Conservation (phyloP, 768 basidiomycete genomes). For the Auricularia sp. region DNA sequence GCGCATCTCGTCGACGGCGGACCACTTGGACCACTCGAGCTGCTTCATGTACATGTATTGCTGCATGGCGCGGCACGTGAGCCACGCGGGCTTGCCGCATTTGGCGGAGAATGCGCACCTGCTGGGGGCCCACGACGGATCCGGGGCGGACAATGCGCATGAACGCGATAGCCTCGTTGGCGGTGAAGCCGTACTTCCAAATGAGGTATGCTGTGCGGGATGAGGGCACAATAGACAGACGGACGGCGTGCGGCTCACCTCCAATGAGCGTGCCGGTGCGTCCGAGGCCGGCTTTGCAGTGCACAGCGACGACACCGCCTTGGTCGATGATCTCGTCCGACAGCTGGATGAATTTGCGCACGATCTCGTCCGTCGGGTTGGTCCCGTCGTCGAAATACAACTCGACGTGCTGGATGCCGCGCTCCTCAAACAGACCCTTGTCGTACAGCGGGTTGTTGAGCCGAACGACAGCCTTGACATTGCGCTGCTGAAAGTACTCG, state of each 20-base stretch:
- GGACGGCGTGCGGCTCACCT: constrained; percentile 15
- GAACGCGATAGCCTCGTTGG: constrained; percentile 90
- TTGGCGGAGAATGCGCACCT: constrained; percentile 21
- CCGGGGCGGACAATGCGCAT: constrained; percentile 97
- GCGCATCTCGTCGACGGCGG: constrained; percentile 72
- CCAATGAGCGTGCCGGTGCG: constrained; percentile 95
- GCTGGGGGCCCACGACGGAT: constrained; percentile 84
- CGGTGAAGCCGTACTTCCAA: constrained; percentile 98
- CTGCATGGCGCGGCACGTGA: constrained; percentile 16
- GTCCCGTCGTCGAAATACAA: constrained; percentile 98
- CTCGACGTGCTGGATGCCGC: constrained; percentile 81
- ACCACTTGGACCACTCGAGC: constrained; percentile 88
- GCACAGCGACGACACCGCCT: constrained; percentile 80
- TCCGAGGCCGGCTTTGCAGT: constrained; percentile 95
- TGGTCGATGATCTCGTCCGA: constrained; percentile 67
- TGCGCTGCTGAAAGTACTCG: constrained; percentile 81
- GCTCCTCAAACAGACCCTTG: constrained; percentile 65
- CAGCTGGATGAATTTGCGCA: constrained; percentile 80
- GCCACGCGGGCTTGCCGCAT: not conserved
- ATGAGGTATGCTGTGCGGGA: constrained; percentile 71
- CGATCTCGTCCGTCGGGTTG: constrained; percentile 93
- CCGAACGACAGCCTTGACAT: constrained; percentile 85
- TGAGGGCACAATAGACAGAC: not conserved
- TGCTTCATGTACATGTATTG: constrained; percentile 95
- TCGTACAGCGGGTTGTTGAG: constrained; percentile 92